Base-by-base conservation (phyloP, 768 basidiomycete species). In the Erythrobasidium yunnanense region DNA sequence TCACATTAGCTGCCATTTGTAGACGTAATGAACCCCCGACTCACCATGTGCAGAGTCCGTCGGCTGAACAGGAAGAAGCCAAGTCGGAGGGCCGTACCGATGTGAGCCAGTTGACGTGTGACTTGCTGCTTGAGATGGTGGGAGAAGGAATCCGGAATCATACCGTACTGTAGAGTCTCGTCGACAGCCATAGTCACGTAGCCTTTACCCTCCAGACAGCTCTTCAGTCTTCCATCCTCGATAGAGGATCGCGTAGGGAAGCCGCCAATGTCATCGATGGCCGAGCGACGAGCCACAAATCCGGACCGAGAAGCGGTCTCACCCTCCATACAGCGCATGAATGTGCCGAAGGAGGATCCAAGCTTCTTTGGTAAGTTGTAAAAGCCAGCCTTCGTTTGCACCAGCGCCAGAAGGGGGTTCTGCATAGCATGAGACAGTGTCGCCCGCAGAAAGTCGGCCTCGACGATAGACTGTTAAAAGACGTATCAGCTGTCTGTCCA, bases 311-410 rank as follows among this genome's bases (percentile, higher is more conserved):
- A 67, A 54, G 70, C 72, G 50, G 63, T 49, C 1, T 53, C 62
- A 20, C 69, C 67, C 50, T 73, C 70, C 49, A 67, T 51, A 11
- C 63, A 65, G 22, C 62, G 66, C 35, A 70, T 63, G 57, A 73
- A 67, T 8, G 72, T 73, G 17, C 66, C 55, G 23, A 67, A 66
- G 5, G 67, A 52, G 32, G 68, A 65, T 8, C 32, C 49, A 32
- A 70, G 66, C 4, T 38, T 56, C 50, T 70, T 70, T 11, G 72
- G 72, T 3, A 73, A 42, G 67, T 73, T 73, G 69, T 71, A 71
- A 57, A 70, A 71, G 0, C 70, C 72, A 35, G 70, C 66, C 2
- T 56, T 62, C 11, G 70, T 70, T 66, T 70, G 70, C 51, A 73
- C 68, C n/a, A 73, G 67, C 4, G 62, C 72, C 23, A 69, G 65